A percentile compares a stretch with the other conserved stretches of the same genome.
These are phyloP conservation scores for Stramenopiles sp. DNA, from an alignment of 352 stramenopile genomes.

Conservation along the genomic window DNA sequence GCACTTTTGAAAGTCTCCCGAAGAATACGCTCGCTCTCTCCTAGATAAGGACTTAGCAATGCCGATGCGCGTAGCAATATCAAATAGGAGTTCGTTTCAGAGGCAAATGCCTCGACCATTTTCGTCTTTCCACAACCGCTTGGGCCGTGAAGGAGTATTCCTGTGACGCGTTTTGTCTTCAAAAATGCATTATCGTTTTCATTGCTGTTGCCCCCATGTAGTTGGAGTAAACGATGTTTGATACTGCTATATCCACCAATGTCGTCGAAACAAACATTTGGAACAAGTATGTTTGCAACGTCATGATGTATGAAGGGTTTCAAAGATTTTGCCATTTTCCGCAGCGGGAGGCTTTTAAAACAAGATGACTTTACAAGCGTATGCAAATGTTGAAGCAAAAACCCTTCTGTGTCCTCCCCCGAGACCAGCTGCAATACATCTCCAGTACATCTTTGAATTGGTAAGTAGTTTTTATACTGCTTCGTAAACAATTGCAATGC, in stretches of 20 bases:
- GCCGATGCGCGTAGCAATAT: not conserved
- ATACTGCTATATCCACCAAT: slow-evolving; percentile 6
- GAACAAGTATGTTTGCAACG: not conserved
- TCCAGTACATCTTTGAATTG: not conserved
- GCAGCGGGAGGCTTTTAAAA: not conserved
- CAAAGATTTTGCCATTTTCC: not conserved
- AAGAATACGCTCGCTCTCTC: not conserved
- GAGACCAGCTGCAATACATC: not conserved
- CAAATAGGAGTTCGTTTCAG: not conserved
- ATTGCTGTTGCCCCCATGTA: not conserved
- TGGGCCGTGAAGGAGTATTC: slow-evolving; percentile 1
- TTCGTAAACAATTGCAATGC: not conserved
- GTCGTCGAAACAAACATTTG: not conserved
- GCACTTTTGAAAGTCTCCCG: not conserved
- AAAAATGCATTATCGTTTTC: not conserved
- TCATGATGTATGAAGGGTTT: slow-evolving; percentile 1
- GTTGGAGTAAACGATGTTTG: not conserved
- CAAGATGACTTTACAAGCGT: not conserved
- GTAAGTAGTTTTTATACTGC: not conserved
- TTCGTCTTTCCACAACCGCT: slow-evolving; percentile 6
- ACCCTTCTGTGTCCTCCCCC: not conserved
- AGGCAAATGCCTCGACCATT: not conserved
- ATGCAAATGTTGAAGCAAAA: not conserved
- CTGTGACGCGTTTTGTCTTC: not conserved
- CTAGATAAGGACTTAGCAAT: slow-evolving; percentile 6